A percentile compares a stretch with the other conserved stretches of the same genome.
These are phyloP conservation scores for Abelmoschus esculentus DNA, from an alignment of 345 rosid genomes.

Conservation along the genomic window DNA sequence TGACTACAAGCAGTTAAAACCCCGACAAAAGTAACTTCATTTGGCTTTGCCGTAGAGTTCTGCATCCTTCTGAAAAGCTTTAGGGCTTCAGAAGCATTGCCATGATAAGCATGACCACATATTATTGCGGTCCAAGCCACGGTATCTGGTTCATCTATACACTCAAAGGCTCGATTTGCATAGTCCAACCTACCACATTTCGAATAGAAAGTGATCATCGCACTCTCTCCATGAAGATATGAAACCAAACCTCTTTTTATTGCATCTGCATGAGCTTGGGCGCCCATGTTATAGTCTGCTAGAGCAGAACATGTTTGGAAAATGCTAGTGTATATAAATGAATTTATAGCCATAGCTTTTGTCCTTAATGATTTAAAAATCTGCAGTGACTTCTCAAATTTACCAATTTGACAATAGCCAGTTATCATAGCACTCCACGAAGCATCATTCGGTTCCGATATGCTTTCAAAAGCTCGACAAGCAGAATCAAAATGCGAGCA, in stretches of 20 bases:
- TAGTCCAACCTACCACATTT: slow-evolving; percentile 58
- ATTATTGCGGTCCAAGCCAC: slow-evolving; percentile 76
- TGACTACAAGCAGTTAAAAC: slow-evolving; percentile 76
- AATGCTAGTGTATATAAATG: slow-evolving; percentile 57
- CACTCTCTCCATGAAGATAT: slow-evolving; percentile 52
- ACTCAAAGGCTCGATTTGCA: slow-evolving; percentile 49
- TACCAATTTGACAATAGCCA: slow-evolving; percentile 55
- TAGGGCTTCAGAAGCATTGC: slow-evolving; percentile 57
- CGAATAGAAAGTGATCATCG: slow-evolving; percentile 60
- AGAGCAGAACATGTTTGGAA: slow-evolving; percentile 66
- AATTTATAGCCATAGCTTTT: slow-evolving; percentile 33
- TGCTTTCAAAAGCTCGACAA: slow-evolving; percentile 38
- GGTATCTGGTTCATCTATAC: slow-evolving; percentile 48
- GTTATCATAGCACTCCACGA: slow-evolving; percentile 63
- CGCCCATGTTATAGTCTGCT: slow-evolving; percentile 49
- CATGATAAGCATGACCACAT: slow-evolving; percentile 65
- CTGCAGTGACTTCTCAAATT: slow-evolving; percentile 42
- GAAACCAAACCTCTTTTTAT: slow-evolving; percentile 52
- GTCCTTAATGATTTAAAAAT: slow-evolving; percentile 45
- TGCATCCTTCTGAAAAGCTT: slow-evolving; percentile 49
- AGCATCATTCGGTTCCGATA: slow-evolving; percentile 57
- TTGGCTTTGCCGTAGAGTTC: slow-evolving; percentile 40
- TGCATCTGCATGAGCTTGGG: slow-evolving; percentile 77
- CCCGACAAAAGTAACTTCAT: slow-evolving; percentile 58
- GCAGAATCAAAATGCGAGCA: slow-evolving; percentile 51